These are phyloP conservation scores for Hymenoscyphus fructigenus DNA, from an alignment of 2,329 filamentous ascomycete genomes.

Conservation along the genomic window DNA sequence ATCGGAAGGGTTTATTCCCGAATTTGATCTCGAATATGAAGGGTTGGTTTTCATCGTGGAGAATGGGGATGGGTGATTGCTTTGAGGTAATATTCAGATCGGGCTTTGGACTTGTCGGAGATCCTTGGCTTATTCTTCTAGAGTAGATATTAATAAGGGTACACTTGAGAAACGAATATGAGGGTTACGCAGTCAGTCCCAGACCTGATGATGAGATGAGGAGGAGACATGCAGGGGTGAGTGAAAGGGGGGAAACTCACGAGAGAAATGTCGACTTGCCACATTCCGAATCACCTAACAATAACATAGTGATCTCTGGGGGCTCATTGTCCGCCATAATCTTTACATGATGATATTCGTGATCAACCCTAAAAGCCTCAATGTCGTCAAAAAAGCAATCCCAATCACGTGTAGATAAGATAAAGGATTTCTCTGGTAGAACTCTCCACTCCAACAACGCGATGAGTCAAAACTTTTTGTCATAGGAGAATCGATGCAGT, in stretches of 20 bases:
- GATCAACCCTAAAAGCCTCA: neutral
- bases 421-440: neutral
- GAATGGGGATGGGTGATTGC: slow-evolving; percentile 2
- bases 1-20: slow-evolving; percentile 47
- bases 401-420: slow-evolving; percentile 28
- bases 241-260: slow-evolving; percentile 42
- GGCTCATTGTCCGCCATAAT: slow-evolving; percentile 33
- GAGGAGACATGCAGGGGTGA: neutral
- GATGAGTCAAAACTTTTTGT: neutral
- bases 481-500: slow-evolving; percentile 6
- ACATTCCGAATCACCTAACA: slow-evolving; percentile 59
- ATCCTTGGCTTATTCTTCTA: slow-evolving; percentile 53
- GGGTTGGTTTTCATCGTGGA: slow-evolving; percentile 57
- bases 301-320: slow-evolving; percentile 49
- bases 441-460: neutral
- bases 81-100: neutral
- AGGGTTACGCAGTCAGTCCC: neutral
- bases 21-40: slow-evolving; percentile 56
- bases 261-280: slow-evolving; percentile 63
- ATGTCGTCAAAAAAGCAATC: slow-evolving; percentile 6
- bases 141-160: neutral
- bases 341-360: neutral
- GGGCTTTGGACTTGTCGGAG: neutral
- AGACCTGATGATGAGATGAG: neutral
- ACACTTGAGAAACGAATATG: neutral